Base-by-base conservation (phyloP, 2,329 filamentous ascomycete genomes). In the Penicillium glabrum region DNA sequence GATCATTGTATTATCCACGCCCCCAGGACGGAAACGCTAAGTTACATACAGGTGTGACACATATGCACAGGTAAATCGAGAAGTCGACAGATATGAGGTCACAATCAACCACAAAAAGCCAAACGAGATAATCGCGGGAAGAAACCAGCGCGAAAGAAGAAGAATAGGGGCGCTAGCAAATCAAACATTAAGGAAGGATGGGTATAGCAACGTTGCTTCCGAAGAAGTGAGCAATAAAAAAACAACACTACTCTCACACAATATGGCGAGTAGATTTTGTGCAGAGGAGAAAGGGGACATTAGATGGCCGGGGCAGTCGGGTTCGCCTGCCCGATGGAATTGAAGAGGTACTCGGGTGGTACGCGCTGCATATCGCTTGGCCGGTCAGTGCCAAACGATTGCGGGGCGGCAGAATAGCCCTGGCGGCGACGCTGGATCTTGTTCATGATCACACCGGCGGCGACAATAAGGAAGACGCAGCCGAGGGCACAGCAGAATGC, bases 391-490 rank as follows among this genome's bases (percentile, higher is more conserved):
- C 76, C 76, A 46, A 70, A 69, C n/a, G 72, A 71, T 54, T 76
- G 76, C 9, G 78, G 77, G 10, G 77, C 76, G 43, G 70, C 69
- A 59, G 76, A 73, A 63, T 80, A 80, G 54, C 78, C 78, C 60
- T 79, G 77, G 56, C 76, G 75, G 53, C 72, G 74, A 50, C 78
- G 74, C 65, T 79, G 78, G 52, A 79, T 74, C 64, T 77, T 77
- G 59, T 79, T 79, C 56, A 79, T 68, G 60, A 80, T 78, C 50
- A 80, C 72, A 49, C 78, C 78, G 39, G 76, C 69, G 45, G 77
- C 69, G 48, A 80, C 76, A 51, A 80, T 77, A 31, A 80, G 72
- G 72, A 80, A 80, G 53, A 80, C 75, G 57, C 74, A 78, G 58
- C 75, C 78, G 35, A 80, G 69, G 8, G 78, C 77, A 56, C 77